phyloP scores from a whole-genome alignment of 192 early-diverging fungal genomes.

The Neocallimastix lanati region DNA sequence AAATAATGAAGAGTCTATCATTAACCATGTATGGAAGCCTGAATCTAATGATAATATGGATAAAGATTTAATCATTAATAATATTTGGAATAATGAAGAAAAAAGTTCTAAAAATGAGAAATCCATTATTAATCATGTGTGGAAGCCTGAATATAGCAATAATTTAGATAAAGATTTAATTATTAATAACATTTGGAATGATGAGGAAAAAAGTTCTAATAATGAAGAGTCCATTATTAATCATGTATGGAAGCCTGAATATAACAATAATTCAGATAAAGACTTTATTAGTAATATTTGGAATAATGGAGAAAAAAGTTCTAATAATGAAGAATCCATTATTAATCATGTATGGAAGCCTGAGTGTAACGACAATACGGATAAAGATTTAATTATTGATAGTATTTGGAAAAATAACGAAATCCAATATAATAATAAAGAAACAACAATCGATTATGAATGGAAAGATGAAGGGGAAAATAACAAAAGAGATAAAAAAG shows the following conservation, averaged over 20 bases:
- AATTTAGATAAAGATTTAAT: background rate
- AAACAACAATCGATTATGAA: too few species aligned
- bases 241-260: background rate
- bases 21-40: background rate
- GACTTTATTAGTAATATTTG: too few species aligned
- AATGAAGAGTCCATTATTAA: background rate
- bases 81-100: background rate
- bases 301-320: too few species aligned
- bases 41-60: background rate
- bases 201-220: background rate
- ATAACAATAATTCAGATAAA: too few species aligned
- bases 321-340: too few species aligned
- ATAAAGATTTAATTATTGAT: too few species aligned
- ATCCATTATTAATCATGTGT: background rate
- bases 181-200: background rate
- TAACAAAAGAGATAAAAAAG: too few species aligned
- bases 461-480: too few species aligned
- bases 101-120: background rate
- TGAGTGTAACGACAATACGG: too few species aligned
- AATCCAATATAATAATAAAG: too few species aligned
- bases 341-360: too few species aligned
- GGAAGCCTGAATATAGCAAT: background rate
- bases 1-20: background rate
- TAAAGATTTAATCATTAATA: background rate
- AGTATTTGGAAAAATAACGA: background rate